phyloP scores from a whole-genome alignment of 805 yeast genomes.

The Yamadazyma olivae region DNA sequence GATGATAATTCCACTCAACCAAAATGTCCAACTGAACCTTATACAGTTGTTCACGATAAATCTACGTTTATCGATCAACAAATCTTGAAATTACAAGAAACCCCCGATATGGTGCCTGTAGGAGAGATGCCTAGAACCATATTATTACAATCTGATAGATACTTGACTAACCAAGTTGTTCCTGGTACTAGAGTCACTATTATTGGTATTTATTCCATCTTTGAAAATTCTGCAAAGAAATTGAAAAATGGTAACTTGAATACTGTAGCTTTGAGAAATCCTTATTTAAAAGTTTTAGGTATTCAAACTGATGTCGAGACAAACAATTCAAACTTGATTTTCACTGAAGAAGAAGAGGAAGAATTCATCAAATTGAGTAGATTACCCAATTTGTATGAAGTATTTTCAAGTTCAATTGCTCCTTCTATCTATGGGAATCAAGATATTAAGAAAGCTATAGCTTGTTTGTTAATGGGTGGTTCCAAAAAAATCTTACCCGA shows the following conservation, averaged over 20 bases:
- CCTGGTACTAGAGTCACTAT: conserved; percentile 95
- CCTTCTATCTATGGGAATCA: conserved; percentile 94
- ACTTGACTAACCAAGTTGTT: conserved; percentile 81
- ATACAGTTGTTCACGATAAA: conserved; percentile 88
- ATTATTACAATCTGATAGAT: conserved; percentile 81
- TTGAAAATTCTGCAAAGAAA: conserved; percentile 62
- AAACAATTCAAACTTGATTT: conserved; percentile 54
- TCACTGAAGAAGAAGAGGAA: conserved; percentile 92
- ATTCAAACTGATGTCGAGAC: conserved; percentile 80
- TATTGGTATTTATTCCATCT: conserved; percentile 90
- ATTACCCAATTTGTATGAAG: conserved; percentile 78
- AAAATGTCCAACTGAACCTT: conserved; percentile 89
- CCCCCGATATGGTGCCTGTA: conserved; percentile 98
- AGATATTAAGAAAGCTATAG: conserved; percentile 90
- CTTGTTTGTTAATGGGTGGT: conserved; percentile 92
- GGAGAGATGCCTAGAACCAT: conserved; percentile 99
- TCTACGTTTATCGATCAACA: conserved; percentile 95
- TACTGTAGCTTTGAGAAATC: conserved; percentile 89
- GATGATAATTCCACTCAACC: conserved; percentile 51
- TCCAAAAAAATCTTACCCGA: conserved; percentile 90
- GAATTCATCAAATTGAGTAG: conserved; percentile 79
- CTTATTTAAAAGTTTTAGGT: conserved; percentile 85
- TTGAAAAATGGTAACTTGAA: conserved; percentile 35
- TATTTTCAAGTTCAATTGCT: conserved; percentile 86
- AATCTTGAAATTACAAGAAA: conserved; percentile 86